Conservation (phyloP, 495 filamentous ascomycete species). For the Choiromyces venosus region DNA sequence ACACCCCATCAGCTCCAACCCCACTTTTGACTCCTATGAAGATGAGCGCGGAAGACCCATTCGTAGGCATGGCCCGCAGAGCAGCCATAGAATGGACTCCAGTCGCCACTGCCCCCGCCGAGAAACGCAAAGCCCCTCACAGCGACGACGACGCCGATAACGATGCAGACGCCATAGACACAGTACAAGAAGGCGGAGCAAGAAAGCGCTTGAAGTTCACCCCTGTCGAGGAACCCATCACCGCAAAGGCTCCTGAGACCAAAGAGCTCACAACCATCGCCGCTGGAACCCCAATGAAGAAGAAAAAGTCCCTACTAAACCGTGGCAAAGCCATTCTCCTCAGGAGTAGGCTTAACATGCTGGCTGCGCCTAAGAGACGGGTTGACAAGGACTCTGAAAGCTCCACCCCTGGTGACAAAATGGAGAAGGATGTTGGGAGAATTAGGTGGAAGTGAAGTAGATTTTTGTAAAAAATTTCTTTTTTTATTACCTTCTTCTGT, state of each 20-base stretch:
- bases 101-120: background rate
- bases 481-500: background rate
- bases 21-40: constrained; percentile 14
- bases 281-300: constrained; percentile 12
- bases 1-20: constrained; percentile 6
- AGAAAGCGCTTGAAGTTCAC: constrained; percentile 9
- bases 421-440: constrained; percentile 19
- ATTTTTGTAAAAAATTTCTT: background rate
- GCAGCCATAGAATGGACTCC: background rate
- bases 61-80: constrained; percentile 5
- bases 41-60: constrained; percentile 30
- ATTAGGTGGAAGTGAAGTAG: constrained; percentile 19
- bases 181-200: constrained; percentile 2
- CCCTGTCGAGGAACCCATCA: background rate
- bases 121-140: background rate
- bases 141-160: background rate
- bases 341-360: constrained; percentile 27
- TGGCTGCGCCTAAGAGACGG: constrained; percentile 40
- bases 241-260: background rate
- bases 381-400: background rate
- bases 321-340: constrained; percentile 20
- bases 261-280: background rate
- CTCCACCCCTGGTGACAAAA: constrained; percentile 14
- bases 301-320: constrained; percentile 17
- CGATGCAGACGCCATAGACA: constrained; percentile 1